Evolutionary conservation across 345 rosid species (phyloP).

Genomic region (Euphorbia peplus): DNA sequence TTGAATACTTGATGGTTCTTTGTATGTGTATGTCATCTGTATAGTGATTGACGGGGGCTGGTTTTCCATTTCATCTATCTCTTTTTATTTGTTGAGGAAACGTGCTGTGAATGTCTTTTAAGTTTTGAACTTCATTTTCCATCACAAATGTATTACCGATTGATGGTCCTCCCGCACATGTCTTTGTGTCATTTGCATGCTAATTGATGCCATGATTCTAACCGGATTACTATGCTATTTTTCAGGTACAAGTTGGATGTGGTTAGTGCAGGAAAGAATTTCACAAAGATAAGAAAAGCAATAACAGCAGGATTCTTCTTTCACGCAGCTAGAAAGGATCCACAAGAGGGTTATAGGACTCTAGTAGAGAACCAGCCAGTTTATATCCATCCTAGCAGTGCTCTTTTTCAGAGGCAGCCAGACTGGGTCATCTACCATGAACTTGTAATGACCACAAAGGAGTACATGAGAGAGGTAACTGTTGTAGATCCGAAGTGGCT

Average conservation of each 20-base stretch:
- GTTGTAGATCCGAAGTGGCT: conserved; percentile 94
- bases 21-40: background rate
- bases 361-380: conserved; percentile 92
- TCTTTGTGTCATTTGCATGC: too few species aligned
- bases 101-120: too few species aligned
- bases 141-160: too few species aligned
- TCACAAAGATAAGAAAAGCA: conserved; percentile 80
- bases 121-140: too few species aligned
- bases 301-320: conserved; percentile 92
- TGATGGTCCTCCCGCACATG: too few species aligned
- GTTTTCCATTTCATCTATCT: too few species aligned
- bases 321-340: conserved; percentile 84
- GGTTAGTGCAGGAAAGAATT: conserved; percentile 79
- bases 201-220: background rate
- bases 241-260: conserved; percentile 46
- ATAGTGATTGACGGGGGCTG: background rate
- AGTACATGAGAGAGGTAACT: conserved; percentile 88
- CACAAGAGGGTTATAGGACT: conserved; percentile 85
- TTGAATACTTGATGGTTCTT: background rate
- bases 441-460: conserved; percentile 92
- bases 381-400: conserved; percentile 89
- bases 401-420: conserved; percentile 94
- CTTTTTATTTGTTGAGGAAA: too few species aligned
- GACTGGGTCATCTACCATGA: conserved; percentile 97
- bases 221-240: background rate